phyloP scores from a whole-genome alignment of 2,329 filamentous ascomycete genomes.

The Neonectria sp. region DNA sequence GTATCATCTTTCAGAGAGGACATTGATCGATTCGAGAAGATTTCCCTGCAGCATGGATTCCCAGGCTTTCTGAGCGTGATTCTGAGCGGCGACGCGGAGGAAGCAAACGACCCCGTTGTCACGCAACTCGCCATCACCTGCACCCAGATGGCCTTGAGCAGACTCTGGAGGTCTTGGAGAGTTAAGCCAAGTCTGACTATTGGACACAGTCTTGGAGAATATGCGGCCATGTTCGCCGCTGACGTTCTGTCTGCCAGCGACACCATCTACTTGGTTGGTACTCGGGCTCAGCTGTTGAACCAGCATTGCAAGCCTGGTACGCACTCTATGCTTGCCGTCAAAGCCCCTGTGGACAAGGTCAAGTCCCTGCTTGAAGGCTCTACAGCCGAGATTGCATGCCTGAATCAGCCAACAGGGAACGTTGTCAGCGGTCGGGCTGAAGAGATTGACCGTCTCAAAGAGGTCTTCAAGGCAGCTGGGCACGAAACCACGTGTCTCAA shows the following conservation, averaged over 20 bases:
- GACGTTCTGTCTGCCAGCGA: conserved; percentile 72
- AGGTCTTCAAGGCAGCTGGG: conserved; percentile 50
- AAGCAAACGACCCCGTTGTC: conserved; percentile 35
- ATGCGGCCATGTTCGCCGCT: conserved; percentile 73
- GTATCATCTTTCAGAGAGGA: conserved; percentile 52
- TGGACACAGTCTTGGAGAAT: conserved; percentile 72
- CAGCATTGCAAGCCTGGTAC: conserved; percentile 63
- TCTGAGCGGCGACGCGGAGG: conserved; percentile 54
- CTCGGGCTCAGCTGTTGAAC: conserved; percentile 69
- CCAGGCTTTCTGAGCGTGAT: conserved; percentile 59
- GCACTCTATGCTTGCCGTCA: conserved; percentile 49
- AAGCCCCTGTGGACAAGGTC: conserved; percentile 22
- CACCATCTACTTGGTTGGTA: conserved; percentile 73
- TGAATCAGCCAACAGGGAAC: conserved; percentile 82
- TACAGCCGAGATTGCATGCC: conserved; percentile 74
- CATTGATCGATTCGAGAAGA: conserved; percentile 51
- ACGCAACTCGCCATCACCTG: conserved; percentile 58
- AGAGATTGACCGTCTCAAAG: conserved; percentile 60
- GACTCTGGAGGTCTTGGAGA: conserved; percentile 50
- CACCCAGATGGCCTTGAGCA: conserved; percentile 59
- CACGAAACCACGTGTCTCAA: conserved; percentile 64
- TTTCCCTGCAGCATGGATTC: conserved; percentile 54
- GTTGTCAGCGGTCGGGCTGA: conserved; percentile 71
- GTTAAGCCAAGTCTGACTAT: conserved; percentile 58
- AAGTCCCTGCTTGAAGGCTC: conserved; percentile 47